phyloP scores from a whole-genome alignment of 495 filamentous ascomycete genomes.

The Penicillium bialowiezense region DNA sequence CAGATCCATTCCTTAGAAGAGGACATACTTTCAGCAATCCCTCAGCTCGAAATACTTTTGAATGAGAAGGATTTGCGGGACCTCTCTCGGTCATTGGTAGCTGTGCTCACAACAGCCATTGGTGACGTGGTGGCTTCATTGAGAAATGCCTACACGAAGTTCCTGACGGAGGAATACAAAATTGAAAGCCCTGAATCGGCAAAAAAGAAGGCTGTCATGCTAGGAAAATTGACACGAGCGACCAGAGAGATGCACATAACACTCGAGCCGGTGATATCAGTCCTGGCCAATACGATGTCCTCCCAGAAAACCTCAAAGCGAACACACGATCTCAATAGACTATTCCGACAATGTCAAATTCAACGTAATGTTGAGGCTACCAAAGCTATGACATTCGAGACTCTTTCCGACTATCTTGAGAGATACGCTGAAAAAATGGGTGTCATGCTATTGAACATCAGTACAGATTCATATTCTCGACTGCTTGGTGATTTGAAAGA shows the following conservation, averaged over 20 bases:
- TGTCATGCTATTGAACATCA: slow-evolving; percentile 24
- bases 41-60: not conserved
- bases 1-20: not conserved
- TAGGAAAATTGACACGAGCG: not conserved
- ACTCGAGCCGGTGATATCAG: slow-evolving; percentile 8
- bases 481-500: not conserved
- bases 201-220: not conserved
- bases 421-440: slow-evolving; percentile 23
- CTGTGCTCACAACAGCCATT: not conserved
- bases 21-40: not conserved
- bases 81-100: not conserved
- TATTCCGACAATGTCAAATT: slow-evolving; percentile 20
- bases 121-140: not conserved
- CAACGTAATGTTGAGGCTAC: slow-evolving; percentile 21
- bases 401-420: slow-evolving; percentile 18
- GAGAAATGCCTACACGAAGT: not conserved
- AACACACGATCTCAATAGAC: slow-evolving; percentile 25
- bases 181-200: not conserved
- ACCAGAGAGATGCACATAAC: not conserved
- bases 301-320: slow-evolving; percentile 25
- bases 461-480: slow-evolving; percentile 1
- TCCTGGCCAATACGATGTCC: slow-evolving; percentile 21
- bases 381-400: slow-evolving; percentile 23
- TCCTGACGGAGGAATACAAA: not conserved
- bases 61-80: not conserved